phyloP scores from a whole-genome alignment of 169 alveolate genomes.

The Perkinsus chesapeaki region DNA sequence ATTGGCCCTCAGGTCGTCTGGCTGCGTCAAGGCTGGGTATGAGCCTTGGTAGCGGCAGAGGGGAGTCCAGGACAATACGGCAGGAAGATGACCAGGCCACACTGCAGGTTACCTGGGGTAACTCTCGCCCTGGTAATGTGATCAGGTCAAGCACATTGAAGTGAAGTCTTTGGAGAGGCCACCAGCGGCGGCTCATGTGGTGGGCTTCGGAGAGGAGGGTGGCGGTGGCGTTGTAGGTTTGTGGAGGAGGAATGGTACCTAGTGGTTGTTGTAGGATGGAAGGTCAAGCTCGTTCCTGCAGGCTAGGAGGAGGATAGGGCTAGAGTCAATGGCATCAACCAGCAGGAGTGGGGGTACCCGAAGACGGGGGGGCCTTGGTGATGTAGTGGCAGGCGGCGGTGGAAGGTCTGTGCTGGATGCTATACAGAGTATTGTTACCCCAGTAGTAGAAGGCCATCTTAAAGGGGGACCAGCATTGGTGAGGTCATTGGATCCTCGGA shows the following conservation, averaged over 20 bases:
- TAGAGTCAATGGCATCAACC: not conserved
- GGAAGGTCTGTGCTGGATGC: not conserved
- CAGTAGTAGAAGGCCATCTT: no score
- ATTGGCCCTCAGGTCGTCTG: no score
- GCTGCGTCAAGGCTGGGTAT: no score
- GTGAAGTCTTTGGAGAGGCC: not conserved
- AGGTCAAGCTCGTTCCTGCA: no score
- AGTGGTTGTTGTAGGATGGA: not conserved
- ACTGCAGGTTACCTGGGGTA: not conserved
- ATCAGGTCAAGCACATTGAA: not conserved
- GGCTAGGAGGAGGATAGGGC: not conserved
- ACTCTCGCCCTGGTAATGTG: not conserved
- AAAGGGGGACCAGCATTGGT: no score
- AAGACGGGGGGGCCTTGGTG: not conserved
- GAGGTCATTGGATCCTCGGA: no score
- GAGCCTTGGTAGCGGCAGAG: not conserved
- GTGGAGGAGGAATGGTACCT: not conserved
- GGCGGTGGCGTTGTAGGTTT: not conserved
- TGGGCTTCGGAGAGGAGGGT: not conserved
- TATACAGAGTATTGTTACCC: no score
- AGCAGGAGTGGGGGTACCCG: not conserved
- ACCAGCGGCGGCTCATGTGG: not conserved
- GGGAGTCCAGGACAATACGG: not conserved
- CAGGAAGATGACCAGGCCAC: not conserved
- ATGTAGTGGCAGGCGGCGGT: not conserved